Percentiles rank a stretch among this genome's conserved stretches.
Conservation (phyloP, 2,329 filamentous ascomycete species). For the Colletotrichum eremochloae region DNA sequence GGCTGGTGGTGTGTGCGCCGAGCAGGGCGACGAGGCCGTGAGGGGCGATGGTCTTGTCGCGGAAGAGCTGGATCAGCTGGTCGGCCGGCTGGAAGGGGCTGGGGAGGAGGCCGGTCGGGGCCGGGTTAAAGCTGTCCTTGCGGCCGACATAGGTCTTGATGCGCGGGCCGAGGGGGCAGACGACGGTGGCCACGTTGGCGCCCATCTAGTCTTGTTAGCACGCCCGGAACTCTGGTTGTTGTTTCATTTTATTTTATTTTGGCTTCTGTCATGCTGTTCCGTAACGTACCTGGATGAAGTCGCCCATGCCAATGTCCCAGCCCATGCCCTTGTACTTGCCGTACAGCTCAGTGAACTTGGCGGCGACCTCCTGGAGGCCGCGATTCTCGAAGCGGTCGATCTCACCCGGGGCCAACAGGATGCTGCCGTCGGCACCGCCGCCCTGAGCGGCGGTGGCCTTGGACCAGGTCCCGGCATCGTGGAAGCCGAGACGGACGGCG, state of each 20-base stretch:
- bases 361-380: constrained; percentile 61
- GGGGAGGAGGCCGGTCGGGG: constrained; percentile 59
- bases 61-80: constrained; percentile 62
- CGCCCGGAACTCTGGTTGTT: neutral
- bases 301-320: constrained; percentile 62
- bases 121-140: constrained; percentile 56
- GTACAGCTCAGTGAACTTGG: constrained; percentile 55
- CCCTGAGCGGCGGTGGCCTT: constrained; percentile 48
- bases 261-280: neutral
- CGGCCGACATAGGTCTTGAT: constrained; percentile 66
- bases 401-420: constrained; percentile 56
- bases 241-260: no score
- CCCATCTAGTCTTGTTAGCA: constrained; percentile 55
- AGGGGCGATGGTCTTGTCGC: constrained; percentile 65
- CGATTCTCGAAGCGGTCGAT: constrained; percentile 57
- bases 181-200: constrained; percentile 62
- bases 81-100: constrained; percentile 57
- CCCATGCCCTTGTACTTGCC: constrained; percentile 51
- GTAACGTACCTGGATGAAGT: constrained; percentile 55
- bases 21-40: constrained; percentile 66
- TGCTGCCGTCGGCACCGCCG: constrained; percentile 62
- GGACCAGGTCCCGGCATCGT: constrained; percentile 62
- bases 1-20: constrained; percentile 66
- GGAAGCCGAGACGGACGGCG: constrained; percentile 63
- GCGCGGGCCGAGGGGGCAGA: constrained; percentile 60